Base-by-base conservation (phyloP, 345 rosid genomes). In the Ceriops tagal region DNA sequence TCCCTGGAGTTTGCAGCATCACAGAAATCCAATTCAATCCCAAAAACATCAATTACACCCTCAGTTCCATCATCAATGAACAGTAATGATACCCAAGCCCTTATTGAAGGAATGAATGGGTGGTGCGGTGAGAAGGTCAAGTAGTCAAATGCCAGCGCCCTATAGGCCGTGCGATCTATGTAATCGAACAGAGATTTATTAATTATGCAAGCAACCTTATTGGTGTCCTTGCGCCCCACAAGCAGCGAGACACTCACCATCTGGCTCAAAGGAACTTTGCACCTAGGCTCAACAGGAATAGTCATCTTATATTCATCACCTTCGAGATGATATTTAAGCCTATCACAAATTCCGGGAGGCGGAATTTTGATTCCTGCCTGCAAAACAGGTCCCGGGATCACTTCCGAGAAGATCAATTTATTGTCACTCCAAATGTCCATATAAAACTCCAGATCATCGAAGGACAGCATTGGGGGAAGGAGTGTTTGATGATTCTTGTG, bases 391-490 rank as follows among this genome's bases (percentile, higher is more conserved):
- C 98, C 99, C 0, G 85, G 81, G 10, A 95, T 84, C 51, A 88
- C 90, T 51, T 87, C 97, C 0, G 99, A 95, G 84, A 83, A 92
- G 21, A 95, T 77, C 47, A 80, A 74, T 55, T 78, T 73, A 64
- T 86, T 93, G 34, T 84, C 99, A 0, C 83, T 58, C 99, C 99
- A 92, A 32, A 92, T 87, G 74, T 95, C 99, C 3, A 92, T 82
- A 75, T 74, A 95, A 62, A 95, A 95, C 60, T 92, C 97, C 77
- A 95, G 66, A 70, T 74, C 79, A 6, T 90, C 85, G 8, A 95
- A 89, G 13, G 96, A 90, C 49, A 95, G 86, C 59, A 93, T 79
- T 0, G 97, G 96, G 22, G 98, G 97, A 51, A 77, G 93, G 39
- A 88, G 83, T 0, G 73, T 34, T 62, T 83, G 86, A 32, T 68